Percentiles rank a stretch among this genome's conserved stretches.
phyloP scores from a whole-genome alignment of 176 grass and related monocot genomes.

The maize (Zea mays) region DNA sequence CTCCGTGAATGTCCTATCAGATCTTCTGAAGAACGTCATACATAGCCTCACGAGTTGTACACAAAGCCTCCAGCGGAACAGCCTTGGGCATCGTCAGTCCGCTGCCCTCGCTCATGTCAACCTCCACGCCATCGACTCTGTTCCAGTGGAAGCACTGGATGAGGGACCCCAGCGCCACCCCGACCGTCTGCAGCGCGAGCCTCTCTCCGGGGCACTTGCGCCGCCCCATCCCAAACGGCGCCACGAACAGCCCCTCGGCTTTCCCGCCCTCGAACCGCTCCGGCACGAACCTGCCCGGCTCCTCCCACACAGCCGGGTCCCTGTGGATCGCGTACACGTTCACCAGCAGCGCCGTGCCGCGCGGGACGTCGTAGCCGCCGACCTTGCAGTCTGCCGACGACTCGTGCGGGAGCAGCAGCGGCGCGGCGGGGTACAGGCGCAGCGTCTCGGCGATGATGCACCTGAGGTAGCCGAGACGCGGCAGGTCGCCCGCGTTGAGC shows the following conservation, averaged over 20 bases:
- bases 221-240: conserved; percentile 56
- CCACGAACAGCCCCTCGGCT: background rate
- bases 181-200: conserved; percentile 25
- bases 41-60: conserved; percentile 22
- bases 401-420: conserved; percentile 46
- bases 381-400: conserved; percentile 41
- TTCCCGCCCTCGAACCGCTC: conserved; percentile 39
- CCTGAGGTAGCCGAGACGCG: conserved; percentile 37
- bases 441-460: conserved; percentile 60
- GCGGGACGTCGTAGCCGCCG: conserved; percentile 25
- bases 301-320: conserved; percentile 35
- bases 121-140: conserved; percentile 12
- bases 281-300: conserved; percentile 45
- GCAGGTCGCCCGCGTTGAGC: conserved; percentile 39
- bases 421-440: conserved; percentile 37
- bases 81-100: conserved; percentile 39
- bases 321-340: conserved; percentile 60
- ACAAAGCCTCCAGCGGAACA: conserved; percentile 43
- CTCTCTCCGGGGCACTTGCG: conserved; percentile 52
- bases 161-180: conserved; percentile 44
- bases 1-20: background rate
- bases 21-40: conserved; percentile 4
- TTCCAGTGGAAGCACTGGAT: conserved; percentile 60
- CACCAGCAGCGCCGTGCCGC: conserved; percentile 50
- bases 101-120: conserved; percentile 48